Percentiles rank a stretch among this genome's conserved stretches.
Evolutionary conservation across 805 yeast genomes (phyloP).

Genomic region (Candida golubevii): DNA sequence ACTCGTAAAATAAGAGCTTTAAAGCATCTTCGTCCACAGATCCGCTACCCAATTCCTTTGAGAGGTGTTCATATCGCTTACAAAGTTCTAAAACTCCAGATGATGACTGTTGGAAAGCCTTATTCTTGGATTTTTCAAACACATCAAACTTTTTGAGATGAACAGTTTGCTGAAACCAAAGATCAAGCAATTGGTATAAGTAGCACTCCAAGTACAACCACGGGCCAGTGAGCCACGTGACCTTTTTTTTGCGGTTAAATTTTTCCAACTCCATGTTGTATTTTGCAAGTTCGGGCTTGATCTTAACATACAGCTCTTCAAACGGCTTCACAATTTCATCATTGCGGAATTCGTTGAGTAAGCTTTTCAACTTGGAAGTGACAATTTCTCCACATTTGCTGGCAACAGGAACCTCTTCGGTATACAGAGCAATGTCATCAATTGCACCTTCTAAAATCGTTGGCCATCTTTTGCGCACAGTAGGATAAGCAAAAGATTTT

Average conservation of each 20-base stretch:
- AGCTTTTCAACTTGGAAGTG: constrained; percentile 30
- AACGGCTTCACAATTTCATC: constrained; percentile 32
- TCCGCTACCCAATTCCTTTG: constrained; percentile 17
- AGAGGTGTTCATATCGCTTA: constrained; percentile 45
- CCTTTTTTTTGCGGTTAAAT: constrained; percentile 20
- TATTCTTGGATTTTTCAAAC: constrained; percentile 64
- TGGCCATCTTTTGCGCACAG: constrained; percentile 85
- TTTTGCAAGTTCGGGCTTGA: constrained; percentile 45
- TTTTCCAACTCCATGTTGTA: constrained; percentile 55
- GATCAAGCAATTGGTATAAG: constrained; percentile 64
- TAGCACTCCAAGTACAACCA: constrained; percentile 90
- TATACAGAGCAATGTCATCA: constrained; percentile 47
- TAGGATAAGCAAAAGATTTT: constrained; percentile 76
- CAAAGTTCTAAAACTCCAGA: constrained; percentile 82
- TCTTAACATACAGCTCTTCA: constrained; percentile 29
- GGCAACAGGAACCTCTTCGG: constrained; percentile 13
- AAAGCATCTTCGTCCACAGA: constrained; percentile 39
- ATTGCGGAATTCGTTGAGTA: constrained; percentile 42
- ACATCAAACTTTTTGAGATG: constrained; percentile 51
- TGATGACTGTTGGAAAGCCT: constrained; percentile 70
- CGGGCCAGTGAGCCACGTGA: constrained; percentile 80
- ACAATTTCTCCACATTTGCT: constrained; percentile 50
- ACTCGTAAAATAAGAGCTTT: constrained; percentile 68
- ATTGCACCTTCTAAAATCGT: constrained; percentile 66
- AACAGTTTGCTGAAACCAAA: constrained; percentile 37